Conservation (phyloP, 495 filamentous ascomycete species). For the Apodospora peruviana region DNA sequence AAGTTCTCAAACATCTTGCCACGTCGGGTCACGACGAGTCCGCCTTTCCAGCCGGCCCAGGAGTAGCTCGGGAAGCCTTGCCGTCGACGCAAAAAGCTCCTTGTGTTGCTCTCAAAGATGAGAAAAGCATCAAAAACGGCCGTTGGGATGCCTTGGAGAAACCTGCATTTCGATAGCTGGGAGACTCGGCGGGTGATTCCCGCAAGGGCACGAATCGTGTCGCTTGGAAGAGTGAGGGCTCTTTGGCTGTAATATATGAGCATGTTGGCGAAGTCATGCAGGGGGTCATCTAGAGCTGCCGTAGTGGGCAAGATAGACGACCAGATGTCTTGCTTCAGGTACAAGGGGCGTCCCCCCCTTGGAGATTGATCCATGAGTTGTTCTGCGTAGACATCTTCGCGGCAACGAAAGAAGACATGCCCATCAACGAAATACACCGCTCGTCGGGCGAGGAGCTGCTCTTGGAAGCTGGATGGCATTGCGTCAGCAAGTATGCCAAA, state of each 20-base stretch:
- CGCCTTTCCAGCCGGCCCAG: slow-evolving; percentile 12
- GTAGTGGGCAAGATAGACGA: no score
- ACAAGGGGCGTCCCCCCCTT: not conserved
- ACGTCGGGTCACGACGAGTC: not conserved
- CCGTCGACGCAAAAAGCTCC: slow-evolving; percentile 10
- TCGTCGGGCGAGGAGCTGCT: slow-evolving; percentile 9
- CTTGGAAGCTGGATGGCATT: slow-evolving; percentile 11
- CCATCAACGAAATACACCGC: slow-evolving; percentile 9
- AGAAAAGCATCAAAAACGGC: slow-evolving; percentile 8
- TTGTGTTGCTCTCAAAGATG: slow-evolving; percentile 3
- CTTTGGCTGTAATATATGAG: slow-evolving; percentile 6
- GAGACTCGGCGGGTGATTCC: slow-evolving; percentile 10
- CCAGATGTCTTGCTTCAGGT: no score
- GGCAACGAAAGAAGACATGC: slow-evolving; percentile 9
- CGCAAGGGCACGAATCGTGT: slow-evolving; percentile 7
- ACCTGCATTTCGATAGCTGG: not conserved
- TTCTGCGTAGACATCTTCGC: not conserved
- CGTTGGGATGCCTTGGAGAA: slow-evolving; percentile 13
- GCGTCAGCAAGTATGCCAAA: not conserved
- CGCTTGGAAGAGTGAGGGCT: slow-evolving; percentile 6
- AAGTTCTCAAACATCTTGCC: not conserved
- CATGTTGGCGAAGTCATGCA: slow-evolving; percentile 1
- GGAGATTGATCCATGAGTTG: not conserved
- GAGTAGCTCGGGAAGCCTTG: slow-evolving; percentile 15
- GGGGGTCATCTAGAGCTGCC: not conserved